Conservation (phyloP, 1,284 basidiomycete species). For the Trametes pubescens region DNA sequence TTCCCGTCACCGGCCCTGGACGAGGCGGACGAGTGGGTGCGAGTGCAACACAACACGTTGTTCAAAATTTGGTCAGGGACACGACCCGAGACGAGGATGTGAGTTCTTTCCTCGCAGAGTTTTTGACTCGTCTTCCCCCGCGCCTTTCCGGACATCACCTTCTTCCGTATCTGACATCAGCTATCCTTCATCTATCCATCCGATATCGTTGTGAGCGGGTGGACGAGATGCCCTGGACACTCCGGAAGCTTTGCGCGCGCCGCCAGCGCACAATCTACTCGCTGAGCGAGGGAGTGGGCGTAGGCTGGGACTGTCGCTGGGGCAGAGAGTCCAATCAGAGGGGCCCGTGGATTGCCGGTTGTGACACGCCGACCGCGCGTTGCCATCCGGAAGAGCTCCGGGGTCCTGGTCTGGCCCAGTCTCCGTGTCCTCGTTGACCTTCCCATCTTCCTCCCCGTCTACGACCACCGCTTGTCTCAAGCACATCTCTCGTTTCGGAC, state of each 20-base stretch:
- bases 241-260: slow-evolving; percentile 3
- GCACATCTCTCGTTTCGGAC: slow-evolving; percentile 8
- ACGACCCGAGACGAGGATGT: slow-evolving; percentile 92
- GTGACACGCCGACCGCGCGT: slow-evolving; percentile 38
- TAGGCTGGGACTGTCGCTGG: slow-evolving; percentile 15
- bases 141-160: slow-evolving; percentile 27
- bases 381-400: slow-evolving; percentile 37
- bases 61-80: slow-evolving; percentile 91
- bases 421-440: slow-evolving; percentile 27
- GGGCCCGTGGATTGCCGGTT: slow-evolving; percentile 32
- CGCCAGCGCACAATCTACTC: slow-evolving; percentile 14
- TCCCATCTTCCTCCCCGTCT: slow-evolving; percentile 33
- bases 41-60: slow-evolving; percentile 93
- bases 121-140: slow-evolving; percentile 24
- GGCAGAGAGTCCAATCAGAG: slow-evolving; percentile 29
- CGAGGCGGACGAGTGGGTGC: slow-evolving; percentile 94
- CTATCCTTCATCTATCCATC: slow-evolving; percentile 29
- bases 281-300: slow-evolving; percentile 21
- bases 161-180: slow-evolving; percentile 30
- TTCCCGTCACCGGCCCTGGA: slow-evolving; percentile 92
- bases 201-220: slow-evolving; percentile 21
- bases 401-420: slow-evolving; percentile 32
- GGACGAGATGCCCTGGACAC: background rate
- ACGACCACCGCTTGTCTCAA: slow-evolving; percentile 25
- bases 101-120: slow-evolving; percentile 52